Evolutionary conservation across 2,329 filamentous ascomycete species (phyloP).

Genomic region (Hypoxylon sp.): DNA sequence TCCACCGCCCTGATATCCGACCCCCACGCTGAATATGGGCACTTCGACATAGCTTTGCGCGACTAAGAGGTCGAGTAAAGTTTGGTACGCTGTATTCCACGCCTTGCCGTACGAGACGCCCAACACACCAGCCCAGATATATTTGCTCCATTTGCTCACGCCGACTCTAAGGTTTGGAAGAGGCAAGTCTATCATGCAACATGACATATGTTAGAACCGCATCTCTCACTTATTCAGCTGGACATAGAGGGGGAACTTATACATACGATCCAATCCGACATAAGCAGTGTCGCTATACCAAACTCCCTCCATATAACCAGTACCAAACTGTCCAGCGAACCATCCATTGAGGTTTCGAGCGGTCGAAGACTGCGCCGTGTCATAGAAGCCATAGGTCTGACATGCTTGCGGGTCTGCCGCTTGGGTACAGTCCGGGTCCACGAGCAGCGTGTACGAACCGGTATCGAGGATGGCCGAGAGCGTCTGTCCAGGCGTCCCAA

Average conservation of each 20-base stretch:
- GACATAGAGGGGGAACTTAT: not conserved
- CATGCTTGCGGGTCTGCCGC: slow-evolving; percentile 52
- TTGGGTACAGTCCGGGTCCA: slow-evolving; percentile 53
- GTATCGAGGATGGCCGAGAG: slow-evolving; percentile 55
- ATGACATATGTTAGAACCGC: slow-evolving; percentile 1
- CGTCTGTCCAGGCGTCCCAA: slow-evolving; percentile 55
- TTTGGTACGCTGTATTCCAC: slow-evolving; percentile 54
- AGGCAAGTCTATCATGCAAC: slow-evolving; percentile 46
- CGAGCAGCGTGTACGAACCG: slow-evolving; percentile 55
- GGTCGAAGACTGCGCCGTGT: slow-evolving; percentile 51
- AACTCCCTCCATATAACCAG: slow-evolving; percentile 51
- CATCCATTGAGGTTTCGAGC: slow-evolving; percentile 46
- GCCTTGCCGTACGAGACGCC: slow-evolving; percentile 54
- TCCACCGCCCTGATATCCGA: slow-evolving; percentile 52
- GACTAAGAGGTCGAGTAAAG: slow-evolving; percentile 53
- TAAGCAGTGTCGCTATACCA: slow-evolving; percentile 53
- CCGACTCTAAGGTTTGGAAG: slow-evolving; percentile 53
- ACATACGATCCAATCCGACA: slow-evolving; percentile 48
- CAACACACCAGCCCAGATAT: slow-evolving; percentile 55
- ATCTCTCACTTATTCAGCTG: not conserved
- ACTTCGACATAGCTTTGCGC: slow-evolving; percentile 51
- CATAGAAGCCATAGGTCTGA: slow-evolving; percentile 52
- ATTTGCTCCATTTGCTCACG: slow-evolving; percentile 53
- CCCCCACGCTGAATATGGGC: slow-evolving; percentile 54
- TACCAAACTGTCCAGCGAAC: slow-evolving; percentile 51